Evolutionary conservation across 1,284 basidiomycete genomes (phyloP).

Genomic region (Athelia sp.): DNA sequence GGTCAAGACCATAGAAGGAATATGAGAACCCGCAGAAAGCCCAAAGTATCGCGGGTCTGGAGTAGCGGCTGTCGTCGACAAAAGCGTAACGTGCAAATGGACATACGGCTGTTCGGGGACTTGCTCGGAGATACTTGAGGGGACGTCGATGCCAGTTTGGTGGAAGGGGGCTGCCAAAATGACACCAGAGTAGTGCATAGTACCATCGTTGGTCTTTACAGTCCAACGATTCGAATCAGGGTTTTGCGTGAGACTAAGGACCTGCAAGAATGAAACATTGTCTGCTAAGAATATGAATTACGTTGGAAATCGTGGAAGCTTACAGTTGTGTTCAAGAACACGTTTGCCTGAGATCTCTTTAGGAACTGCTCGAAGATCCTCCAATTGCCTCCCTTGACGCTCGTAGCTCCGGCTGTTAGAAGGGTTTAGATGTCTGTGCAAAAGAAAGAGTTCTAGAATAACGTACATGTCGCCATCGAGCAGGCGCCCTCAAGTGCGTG

Average conservation of each 20-base stretch:
- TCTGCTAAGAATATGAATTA: slow-evolving; percentile 1
- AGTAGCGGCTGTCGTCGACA: slow-evolving; percentile 68
- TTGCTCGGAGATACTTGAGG: slow-evolving; percentile 36
- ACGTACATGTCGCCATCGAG: slow-evolving; percentile 60
- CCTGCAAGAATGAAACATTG: slow-evolving; percentile 30
- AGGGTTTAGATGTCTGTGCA: too few species aligned
- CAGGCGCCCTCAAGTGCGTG: slow-evolving; percentile 78
- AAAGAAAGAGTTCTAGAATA: too few species aligned
- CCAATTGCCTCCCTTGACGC: slow-evolving; percentile 80
- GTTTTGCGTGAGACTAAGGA: slow-evolving; percentile 41
- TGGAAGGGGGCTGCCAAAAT: slow-evolving; percentile 79
- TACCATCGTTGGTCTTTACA: slow-evolving; percentile 39
- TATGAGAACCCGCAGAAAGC: slow-evolving; percentile 34
- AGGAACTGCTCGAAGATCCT: slow-evolving; percentile 84
- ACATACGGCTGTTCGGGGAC: slow-evolving; percentile 75
- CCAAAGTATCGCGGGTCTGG: slow-evolving; percentile 74
- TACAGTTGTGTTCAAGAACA: slow-evolving; percentile 69
- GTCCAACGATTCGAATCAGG: slow-evolving; percentile 39
- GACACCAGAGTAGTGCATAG: slow-evolving; percentile 55
- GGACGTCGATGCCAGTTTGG: slow-evolving; percentile 50
- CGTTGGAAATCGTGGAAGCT: slow-evolving; percentile 11
- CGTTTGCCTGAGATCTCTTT: slow-evolving; percentile 58
- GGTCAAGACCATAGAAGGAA: slow-evolving; percentile 74
- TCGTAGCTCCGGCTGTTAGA: slow-evolving; percentile 44
- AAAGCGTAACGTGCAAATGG: slow-evolving; percentile 83